Evolutionary conservation across 371 early-diverging fungal genomes (phyloP).

Genomic region (Mucor circinelloides): DNA sequence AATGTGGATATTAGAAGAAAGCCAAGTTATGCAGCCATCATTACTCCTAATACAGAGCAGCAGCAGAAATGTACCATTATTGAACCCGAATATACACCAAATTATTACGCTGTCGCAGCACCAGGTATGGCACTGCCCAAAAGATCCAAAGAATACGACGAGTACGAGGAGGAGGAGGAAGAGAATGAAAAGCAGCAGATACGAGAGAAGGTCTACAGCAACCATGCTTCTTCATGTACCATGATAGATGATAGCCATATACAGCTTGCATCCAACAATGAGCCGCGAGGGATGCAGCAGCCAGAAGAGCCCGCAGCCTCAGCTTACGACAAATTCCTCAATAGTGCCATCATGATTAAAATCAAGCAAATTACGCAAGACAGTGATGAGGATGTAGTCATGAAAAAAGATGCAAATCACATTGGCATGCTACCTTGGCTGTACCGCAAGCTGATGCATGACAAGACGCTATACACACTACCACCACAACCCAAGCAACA

Average conservation of each 20-base stretch:
- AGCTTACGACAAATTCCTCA: not conserved
- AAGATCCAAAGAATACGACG: not conserved
- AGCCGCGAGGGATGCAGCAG: not conserved
- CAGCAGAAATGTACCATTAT: not conserved
- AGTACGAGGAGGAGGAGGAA: not conserved
- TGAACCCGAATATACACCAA: not conserved
- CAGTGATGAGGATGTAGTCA: not conserved
- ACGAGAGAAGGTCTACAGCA: not conserved
- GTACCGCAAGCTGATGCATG: conserved; percentile 2
- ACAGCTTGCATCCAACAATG: not conserved
- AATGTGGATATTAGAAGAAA: conserved; percentile 80
- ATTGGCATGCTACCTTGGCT: conserved; percentile 16
- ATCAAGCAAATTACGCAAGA: not conserved
- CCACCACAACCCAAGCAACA: not conserved
- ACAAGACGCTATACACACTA: not conserved
- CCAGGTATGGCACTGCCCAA: not conserved
- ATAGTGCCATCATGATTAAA: conserved; percentile 1
- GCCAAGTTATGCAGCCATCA: conserved; percentile 1
- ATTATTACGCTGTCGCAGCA: not conserved
- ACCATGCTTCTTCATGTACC: conserved; percentile 1
- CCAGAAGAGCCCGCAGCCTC: not conserved
- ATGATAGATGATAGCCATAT: not conserved
- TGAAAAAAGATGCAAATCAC: not conserved
- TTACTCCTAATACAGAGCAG: conserved; percentile 3
- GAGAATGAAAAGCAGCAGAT: not conserved